Conservation (phyloP, 352 stramenopile genomes). For the Phytophthora crassamura region DNA sequence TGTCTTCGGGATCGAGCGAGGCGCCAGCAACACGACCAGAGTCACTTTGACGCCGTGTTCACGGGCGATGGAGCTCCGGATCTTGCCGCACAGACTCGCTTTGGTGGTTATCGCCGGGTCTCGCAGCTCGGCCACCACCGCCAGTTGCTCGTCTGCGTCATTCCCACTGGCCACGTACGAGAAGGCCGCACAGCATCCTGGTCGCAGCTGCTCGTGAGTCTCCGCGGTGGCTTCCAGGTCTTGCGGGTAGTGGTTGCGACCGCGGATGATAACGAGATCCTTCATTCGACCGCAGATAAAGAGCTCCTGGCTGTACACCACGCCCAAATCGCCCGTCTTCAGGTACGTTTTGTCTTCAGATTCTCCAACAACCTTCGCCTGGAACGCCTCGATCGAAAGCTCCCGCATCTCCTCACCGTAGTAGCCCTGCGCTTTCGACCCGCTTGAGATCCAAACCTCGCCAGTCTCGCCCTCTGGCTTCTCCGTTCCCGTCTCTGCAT, state of each 20-base stretch:
- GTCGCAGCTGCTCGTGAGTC: constrained; percentile 79
- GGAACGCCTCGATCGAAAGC: constrained; percentile 90
- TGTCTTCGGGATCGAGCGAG: constrained; percentile 96
- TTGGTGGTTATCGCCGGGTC: constrained; percentile 70
- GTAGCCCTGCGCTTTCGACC: constrained; percentile 95
- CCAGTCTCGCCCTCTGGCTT: constrained; percentile 71
- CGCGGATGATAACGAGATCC: constrained; percentile 99
- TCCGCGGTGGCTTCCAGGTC: constrained; percentile 97
- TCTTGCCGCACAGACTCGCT: constrained; percentile 76
- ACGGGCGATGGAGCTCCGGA: constrained; percentile 67
- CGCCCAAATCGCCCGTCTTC: constrained; percentile 97
- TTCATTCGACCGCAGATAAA: constrained; percentile 99
- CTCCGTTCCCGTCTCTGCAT: constrained; percentile 69
- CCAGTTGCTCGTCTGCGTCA: constrained; percentile 72
- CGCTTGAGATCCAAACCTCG: constrained; percentile 89
- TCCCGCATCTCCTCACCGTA: constrained; percentile 83
- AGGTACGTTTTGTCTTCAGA: constrained; percentile 75
- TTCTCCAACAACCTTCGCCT: constrained; percentile 70
- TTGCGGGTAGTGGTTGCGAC: constrained; percentile 99
- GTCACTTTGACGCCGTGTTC: constrained; percentile 90
- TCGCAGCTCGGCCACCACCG: constrained; percentile 81
- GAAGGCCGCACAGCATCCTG: constrained; percentile 96
- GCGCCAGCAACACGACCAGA: constrained; percentile 92
- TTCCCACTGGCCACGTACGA: constrained; percentile 55
- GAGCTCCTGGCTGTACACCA: constrained; percentile 94